Evolutionary conservation across 2,329 filamentous ascomycete genomes (phyloP), one percentile per base, ranked within the genome.

Genomic region (Exophiala sideris): DNA sequence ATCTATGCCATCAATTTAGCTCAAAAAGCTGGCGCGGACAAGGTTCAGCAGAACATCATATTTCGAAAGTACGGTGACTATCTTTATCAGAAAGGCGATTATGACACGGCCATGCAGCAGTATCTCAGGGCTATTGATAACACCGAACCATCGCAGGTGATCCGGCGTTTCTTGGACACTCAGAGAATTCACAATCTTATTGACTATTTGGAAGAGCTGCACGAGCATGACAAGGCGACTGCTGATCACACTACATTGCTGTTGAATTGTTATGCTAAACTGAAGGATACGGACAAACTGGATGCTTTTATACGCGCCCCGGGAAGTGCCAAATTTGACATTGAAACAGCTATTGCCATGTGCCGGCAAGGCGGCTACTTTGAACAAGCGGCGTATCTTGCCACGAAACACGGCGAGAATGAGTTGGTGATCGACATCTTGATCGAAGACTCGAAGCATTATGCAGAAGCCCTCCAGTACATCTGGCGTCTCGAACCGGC

Each of bases 41-140:
- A 76, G 2, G 77, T 86, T 44, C 89, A 96, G 69, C 89, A 95
- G 64, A 96, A 95, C 65, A 78, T 88, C 54, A 99, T 99, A 54
- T 95, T 92, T 67, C 85, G 92, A 54, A 91, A 87, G 68, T 97
- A 96, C 70, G 94, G 92, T 10, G 94, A 99, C 68, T 89, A 92
- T 65, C 73, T 97, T 3, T 97, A 99, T 66, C 89, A 95, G 61
- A 96, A 95, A 66, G 90, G 88, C 3, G 91, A 96, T 67, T 99
- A 92, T 66, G 94, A 99, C 67, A 94, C 89, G 5, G 91, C 95
- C n/a, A 99, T 99, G 95, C 87, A 95, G 65, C 94, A 97, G 70
- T 99, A 99, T 67, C 84, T 99, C 58, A 88, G 90, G 63, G 92
- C 95, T 0, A 96, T 99, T 56, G 91, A 96, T 67, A 94, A 89